These are phyloP conservation scores for Pseudogymnoascus verrucosus DNA, from an alignment of 2,329 filamentous ascomycete species.

Conservation along the genomic window DNA sequence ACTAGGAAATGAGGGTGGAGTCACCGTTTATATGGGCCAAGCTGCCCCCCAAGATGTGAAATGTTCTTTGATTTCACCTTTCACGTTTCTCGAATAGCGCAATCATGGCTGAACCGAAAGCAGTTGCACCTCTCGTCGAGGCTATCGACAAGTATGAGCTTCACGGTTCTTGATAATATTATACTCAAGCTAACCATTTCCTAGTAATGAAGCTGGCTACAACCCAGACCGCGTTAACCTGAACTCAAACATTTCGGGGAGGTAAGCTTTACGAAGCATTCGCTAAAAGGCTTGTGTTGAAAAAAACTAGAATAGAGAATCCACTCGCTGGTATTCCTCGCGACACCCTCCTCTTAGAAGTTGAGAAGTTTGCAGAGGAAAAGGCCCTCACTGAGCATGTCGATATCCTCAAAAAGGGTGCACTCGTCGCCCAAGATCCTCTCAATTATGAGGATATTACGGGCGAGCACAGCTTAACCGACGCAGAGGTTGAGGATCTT, in stretches of 20 bases:
- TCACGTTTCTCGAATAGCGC: not conserved
- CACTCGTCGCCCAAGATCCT: constrained; percentile 66
- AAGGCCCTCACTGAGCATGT: constrained; percentile 52
- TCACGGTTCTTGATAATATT: not conserved
- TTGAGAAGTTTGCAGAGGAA: constrained; percentile 52
- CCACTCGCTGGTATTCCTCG: constrained; percentile 47
- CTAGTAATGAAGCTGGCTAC: not conserved
- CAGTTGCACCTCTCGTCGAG: not conserved
- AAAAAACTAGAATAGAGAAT: constrained; percentile 40
- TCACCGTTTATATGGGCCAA: not conserved
- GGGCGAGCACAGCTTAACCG: constrained; percentile 48
- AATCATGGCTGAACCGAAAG: not conserved
- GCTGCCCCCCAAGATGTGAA: not conserved
- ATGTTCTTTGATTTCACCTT: not conserved
- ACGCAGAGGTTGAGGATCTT: constrained; percentile 52
- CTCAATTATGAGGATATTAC: constrained; percentile 51
- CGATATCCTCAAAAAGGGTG: constrained; percentile 56
- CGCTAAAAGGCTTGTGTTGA: constrained; percentile 10
- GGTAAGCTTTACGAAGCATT: not conserved
- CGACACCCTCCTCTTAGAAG: constrained; percentile 43
- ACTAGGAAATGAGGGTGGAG: not conserved
- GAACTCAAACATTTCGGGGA: not conserved
- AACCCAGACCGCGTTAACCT: not conserved
- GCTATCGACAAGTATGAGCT: not conserved
- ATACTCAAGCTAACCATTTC: not conserved